phyloP scores from a whole-genome alignment of 495 filamentous ascomycete species.

The Penicillium ochrochloron region DNA sequence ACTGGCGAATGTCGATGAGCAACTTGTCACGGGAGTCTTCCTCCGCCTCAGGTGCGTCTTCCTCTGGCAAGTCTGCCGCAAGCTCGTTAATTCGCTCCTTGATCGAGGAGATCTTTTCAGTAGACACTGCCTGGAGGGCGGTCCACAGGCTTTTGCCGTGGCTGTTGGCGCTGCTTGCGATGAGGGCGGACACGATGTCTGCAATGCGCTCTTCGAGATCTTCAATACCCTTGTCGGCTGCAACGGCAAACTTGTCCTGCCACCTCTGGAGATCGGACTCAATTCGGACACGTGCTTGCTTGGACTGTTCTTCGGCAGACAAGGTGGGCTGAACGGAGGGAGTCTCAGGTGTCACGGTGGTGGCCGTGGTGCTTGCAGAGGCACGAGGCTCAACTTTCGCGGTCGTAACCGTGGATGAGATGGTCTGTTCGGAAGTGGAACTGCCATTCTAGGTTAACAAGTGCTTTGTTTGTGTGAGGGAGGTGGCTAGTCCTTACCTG shows the following conservation, averaged over 20 bases:
- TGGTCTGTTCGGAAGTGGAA: conserved; percentile 36
- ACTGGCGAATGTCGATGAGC: conserved; percentile 64
- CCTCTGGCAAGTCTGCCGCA: conserved; percentile 57
- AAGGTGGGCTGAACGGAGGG: conserved; percentile 33
- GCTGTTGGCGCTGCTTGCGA: conserved; percentile 65
- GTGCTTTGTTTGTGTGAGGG: background rate
- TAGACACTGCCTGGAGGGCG: conserved; percentile 68
- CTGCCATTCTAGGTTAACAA: conserved; percentile 30
- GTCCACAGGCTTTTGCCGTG: conserved; percentile 69
- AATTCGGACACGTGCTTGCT: conserved; percentile 68
- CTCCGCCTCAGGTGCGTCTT: conserved; percentile 55
- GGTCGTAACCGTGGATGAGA: conserved; percentile 29
- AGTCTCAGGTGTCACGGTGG: conserved; percentile 30
- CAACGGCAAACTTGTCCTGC: conserved; percentile 83
- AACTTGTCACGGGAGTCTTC: conserved; percentile 68
- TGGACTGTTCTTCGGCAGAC: conserved; percentile 48
- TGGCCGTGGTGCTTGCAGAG: conserved; percentile 27
- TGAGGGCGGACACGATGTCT: conserved; percentile 76
- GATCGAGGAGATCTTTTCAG: conserved; percentile 64
- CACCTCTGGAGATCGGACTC: conserved; percentile 77
- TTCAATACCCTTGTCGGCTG: conserved; percentile 78
- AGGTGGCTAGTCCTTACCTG: conserved; percentile 35
- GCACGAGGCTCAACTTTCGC: conserved; percentile 24
- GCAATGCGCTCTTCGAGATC: conserved; percentile 70
- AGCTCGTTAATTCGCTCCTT: conserved; percentile 69